phyloP scores from a whole-genome alignment of 805 yeast genomes.

The Starmerella stigmatis region DNA sequence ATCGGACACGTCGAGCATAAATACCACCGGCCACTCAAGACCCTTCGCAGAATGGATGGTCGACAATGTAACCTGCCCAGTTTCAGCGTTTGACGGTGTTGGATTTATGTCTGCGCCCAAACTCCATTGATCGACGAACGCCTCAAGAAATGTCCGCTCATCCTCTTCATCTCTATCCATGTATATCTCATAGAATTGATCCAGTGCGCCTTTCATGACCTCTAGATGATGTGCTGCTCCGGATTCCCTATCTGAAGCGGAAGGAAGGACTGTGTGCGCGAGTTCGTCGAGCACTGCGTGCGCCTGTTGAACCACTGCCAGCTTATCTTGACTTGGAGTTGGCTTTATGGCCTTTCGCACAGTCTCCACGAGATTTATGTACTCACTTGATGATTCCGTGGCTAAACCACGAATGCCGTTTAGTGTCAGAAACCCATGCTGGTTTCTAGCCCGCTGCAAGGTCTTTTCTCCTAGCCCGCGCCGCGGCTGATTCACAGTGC shows the following conservation, averaged over 20 bases:
- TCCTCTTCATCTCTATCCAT: neutral
- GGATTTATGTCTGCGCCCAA: constrained; percentile 18
- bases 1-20: constrained; percentile 47
- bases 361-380: neutral
- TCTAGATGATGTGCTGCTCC: neutral
- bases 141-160: constrained; percentile 8
- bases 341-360: neutral
- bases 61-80: constrained; percentile 42
- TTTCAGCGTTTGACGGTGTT: neutral
- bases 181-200: neutral
- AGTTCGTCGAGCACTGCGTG: neutral
- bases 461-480: constrained; percentile 59
- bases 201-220: neutral
- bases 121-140: constrained; percentile 20
- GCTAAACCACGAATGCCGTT: neutral
- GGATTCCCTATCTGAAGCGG: neutral
- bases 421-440: neutral
- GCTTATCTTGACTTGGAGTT: neutral
- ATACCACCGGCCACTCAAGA: constrained; percentile 88
- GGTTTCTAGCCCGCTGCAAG: constrained; percentile 30
- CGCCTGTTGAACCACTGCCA: neutral
- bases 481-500: constrained; percentile 51
- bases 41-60: constrained; percentile 94
- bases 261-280: neutral
- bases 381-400: neutral